phyloP scores from a whole-genome alignment of 2,329 filamentous ascomycete genomes.

The Colletotrichum tabaci region DNA sequence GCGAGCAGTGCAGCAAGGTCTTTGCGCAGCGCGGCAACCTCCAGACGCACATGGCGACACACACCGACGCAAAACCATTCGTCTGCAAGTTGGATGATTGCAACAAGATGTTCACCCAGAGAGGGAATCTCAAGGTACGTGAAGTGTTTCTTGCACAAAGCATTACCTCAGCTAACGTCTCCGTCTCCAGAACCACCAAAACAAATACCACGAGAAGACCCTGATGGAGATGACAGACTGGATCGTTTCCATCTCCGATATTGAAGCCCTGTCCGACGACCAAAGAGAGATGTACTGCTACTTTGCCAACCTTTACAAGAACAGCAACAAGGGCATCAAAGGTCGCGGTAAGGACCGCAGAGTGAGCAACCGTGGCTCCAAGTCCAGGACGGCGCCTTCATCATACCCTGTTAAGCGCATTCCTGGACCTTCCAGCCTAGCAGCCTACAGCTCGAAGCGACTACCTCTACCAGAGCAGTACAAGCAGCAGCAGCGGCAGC shows the following conservation, averaged over 20 bases:
- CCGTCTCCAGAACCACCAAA: constrained; percentile 81
- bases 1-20: constrained; percentile 82
- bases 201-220: constrained; percentile 89
- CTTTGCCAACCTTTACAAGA: constrained; percentile 92
- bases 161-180: constrained; percentile 8
- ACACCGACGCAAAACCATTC: constrained; percentile 83
- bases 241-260: constrained; percentile 75
- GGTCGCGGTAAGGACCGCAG: constrained; percentile 89
- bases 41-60: constrained; percentile 85
- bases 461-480: constrained; percentile 39
- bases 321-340: constrained; percentile 98
- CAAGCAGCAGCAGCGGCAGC: constrained; percentile 36
- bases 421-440: constrained; percentile 34
- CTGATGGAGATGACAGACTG: constrained; percentile 78
- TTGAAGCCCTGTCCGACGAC: constrained; percentile 72
- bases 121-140: constrained; percentile 89
- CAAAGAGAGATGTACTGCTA: constrained; percentile 88
- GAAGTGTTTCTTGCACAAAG: constrained; percentile 28
- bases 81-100: constrained; percentile 87
- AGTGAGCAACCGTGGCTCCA: constrained; percentile 58
- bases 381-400: constrained; percentile 43
- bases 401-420: constrained; percentile 40
- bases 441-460: constrained; percentile 40
- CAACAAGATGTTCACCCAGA: constrained; percentile 88
- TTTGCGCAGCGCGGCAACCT: constrained; percentile 92